Base-by-base conservation (phyloP, 371 early-diverging fungal genomes). In the Mortierella sp. region DNA sequence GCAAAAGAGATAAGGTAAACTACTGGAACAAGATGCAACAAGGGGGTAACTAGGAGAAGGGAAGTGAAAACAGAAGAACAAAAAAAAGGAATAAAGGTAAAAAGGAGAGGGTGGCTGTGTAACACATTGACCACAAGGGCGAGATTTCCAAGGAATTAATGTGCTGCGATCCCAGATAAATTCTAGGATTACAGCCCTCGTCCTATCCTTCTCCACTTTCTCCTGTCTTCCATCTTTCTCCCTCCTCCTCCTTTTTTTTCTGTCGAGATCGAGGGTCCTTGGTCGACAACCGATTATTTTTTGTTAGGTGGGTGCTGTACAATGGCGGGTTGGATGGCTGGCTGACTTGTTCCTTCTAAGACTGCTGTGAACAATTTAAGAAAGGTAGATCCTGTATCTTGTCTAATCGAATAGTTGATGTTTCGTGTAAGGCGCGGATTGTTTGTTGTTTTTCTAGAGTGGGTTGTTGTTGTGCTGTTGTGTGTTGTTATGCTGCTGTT, bases 11-110 rank as follows among this genome's bases (percentile, higher is more conserved):
- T 63, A 19, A 68, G 19, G 44, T 24, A 68, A 68, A 68, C 42
- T 68, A 68, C 68, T 68, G 24, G 68, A 68, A 68, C 38, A 68
- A 42, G 68, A 68, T 68, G 38, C 21, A 68, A 38, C 38, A 24
- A 24, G 7, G 24, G 42, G 44, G 68, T 38, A 68, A 68, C 68
- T 1, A 24, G 42, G 21, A 31, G 19, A 42, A n/a, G n/a, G n/a
- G n/a, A n/a, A n/a, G n/a, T n/a, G n/a, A n/a, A 10, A 24, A 42
- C 10, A 68, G 34, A 68, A 10, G 4, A 60, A 14, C 31, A 34
- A 19, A 31, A 14, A 28, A 6, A 63, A 0, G 28, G 38, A 21
- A 38, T 10, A 0, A 60, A 60, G 42, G 11, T 7, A 34, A 6
- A 31, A 11, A 38, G 58, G 68, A 42, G 44, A 9, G 19, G 3